Percentiles rank a stretch among this genome's conserved stretches.
These are phyloP conservation scores for Aspergillus phoenicis DNA, from an alignment of 2,329 filamentous ascomycete species.

Conservation along the genomic window DNA sequence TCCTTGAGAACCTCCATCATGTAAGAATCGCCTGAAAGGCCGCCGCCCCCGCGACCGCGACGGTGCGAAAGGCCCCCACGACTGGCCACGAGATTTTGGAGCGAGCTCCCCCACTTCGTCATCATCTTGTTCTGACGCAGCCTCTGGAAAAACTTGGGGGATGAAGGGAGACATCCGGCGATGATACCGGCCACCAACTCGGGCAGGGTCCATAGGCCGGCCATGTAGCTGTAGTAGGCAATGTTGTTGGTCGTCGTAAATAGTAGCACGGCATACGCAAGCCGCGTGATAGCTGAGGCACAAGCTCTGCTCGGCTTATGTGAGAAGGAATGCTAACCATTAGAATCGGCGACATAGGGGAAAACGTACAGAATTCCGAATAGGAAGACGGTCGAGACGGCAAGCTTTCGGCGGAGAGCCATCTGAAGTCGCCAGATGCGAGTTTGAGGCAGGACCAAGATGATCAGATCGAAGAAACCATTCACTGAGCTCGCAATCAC, in stretches of 20 bases:
- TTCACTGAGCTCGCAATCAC: neutral
- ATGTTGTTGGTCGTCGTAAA: neutral
- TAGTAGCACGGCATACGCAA: neutral
- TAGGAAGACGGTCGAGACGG: slow-evolving; percentile 1
- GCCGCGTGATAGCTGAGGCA: neutral
- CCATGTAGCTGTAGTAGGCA: slow-evolving; percentile 2
- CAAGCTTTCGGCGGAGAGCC: neutral
- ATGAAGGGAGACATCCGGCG: neutral
- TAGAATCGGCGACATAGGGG: neutral
- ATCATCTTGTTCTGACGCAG: neutral
- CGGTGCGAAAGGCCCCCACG: too few species aligned
- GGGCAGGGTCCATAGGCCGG: neutral
- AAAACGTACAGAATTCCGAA: neutral
- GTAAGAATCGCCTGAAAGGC: neutral
- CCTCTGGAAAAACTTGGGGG: neutral
- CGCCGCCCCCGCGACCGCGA: too few species aligned
- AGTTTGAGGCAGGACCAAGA: neutral
- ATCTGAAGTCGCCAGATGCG: slow-evolving; percentile 2
- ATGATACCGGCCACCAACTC: neutral
- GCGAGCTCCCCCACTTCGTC: neutral
- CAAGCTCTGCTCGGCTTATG: neutral
- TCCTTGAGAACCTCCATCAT: neutral
- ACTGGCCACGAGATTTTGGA: neutral
- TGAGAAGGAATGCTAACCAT: neutral
- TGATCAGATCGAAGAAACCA: neutral